Evolutionary conservation across 352 stramenopile genomes (phyloP).

Genomic region (Saprolegnia parasitica): DNA sequence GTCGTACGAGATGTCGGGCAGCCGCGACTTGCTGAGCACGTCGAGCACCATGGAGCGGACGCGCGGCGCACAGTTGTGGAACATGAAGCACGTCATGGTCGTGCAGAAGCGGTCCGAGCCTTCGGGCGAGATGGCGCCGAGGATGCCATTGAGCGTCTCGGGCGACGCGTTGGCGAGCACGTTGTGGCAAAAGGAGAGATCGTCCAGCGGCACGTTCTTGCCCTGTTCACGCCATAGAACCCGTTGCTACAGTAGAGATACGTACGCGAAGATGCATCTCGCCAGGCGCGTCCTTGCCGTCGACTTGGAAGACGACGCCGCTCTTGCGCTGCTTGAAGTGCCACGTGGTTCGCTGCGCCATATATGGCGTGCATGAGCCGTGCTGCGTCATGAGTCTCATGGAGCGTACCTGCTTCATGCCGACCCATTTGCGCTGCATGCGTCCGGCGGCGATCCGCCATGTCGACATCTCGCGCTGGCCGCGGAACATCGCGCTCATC

Average conservation of each 20-base stretch:
- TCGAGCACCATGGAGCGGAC: constrained; percentile 69
- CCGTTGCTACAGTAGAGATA: constrained; percentile 4
- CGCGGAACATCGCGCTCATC: too few species aligned
- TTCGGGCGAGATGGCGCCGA: constrained; percentile 68
- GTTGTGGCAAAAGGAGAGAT: constrained; percentile 50
- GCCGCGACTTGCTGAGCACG: constrained; percentile 58
- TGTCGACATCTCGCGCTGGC: constrained; percentile 39
- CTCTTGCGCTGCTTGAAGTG: constrained; percentile 65
- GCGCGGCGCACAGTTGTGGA: constrained; percentile 54
- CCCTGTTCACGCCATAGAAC: not conserved
- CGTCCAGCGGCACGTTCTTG: constrained; percentile 10
- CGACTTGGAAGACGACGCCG: constrained; percentile 67
- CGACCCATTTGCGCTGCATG: constrained; percentile 76
- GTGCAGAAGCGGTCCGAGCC: constrained; percentile 68
- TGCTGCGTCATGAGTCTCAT: not conserved
- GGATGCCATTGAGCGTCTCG: constrained; percentile 68
- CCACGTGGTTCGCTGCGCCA: constrained; percentile 57
- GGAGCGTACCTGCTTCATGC: constrained; percentile 53
- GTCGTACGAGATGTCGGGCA: constrained; percentile 55
- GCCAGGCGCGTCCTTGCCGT: constrained; percentile 52
- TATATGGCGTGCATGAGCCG: not conserved
- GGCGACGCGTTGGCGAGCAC: constrained; percentile 53
- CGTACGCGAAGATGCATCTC: constrained; percentile 54
- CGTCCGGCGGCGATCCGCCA: constrained; percentile 70
- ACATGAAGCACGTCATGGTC: constrained; percentile 84